phyloP scores from a whole-genome alignment of 2,329 filamentous ascomycete genomes.

The Colletotrichum tabaci region DNA sequence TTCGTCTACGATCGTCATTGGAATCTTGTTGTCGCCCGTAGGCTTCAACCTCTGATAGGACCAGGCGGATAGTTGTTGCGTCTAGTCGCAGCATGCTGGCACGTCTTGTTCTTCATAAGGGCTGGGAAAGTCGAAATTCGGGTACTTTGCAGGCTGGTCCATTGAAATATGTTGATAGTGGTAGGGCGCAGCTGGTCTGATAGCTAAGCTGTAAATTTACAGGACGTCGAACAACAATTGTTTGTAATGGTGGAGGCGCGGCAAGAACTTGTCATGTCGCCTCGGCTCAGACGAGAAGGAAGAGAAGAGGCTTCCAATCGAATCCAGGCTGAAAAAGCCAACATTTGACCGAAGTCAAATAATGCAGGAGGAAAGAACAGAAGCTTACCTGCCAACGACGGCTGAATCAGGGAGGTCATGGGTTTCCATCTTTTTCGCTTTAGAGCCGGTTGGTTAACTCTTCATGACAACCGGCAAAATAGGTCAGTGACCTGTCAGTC shows the following conservation, averaged over 20 bases:
- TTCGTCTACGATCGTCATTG: neutral
- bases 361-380: neutral
- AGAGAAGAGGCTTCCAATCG: neutral
- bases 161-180: neutral
- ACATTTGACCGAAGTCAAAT: too few species aligned
- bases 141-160: too few species aligned
- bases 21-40: neutral
- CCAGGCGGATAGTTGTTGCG: slow-evolving; percentile 57
- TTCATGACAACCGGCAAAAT: too few species aligned
- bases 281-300: neutral
- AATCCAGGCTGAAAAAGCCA: too few species aligned
- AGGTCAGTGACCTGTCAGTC: too few species aligned
- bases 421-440: too few species aligned
- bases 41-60: slow-evolving; percentile 53
- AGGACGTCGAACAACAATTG: neutral
- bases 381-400: too few species aligned
- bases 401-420: too few species aligned
- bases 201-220: neutral
- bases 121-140: too few species aligned
- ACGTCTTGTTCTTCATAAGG: neutral
- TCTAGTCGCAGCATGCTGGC: slow-evolving; percentile 58
- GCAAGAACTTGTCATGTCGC: neutral
- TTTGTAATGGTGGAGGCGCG: neutral
- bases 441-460: too few species aligned
- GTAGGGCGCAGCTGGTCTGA: neutral